Percentiles rank a stretch among this genome's conserved stretches.
phyloP scores from a whole-genome alignment of 2,329 filamentous ascomycete genomes.

The Magnaporthiopsis incrustans region DNA sequence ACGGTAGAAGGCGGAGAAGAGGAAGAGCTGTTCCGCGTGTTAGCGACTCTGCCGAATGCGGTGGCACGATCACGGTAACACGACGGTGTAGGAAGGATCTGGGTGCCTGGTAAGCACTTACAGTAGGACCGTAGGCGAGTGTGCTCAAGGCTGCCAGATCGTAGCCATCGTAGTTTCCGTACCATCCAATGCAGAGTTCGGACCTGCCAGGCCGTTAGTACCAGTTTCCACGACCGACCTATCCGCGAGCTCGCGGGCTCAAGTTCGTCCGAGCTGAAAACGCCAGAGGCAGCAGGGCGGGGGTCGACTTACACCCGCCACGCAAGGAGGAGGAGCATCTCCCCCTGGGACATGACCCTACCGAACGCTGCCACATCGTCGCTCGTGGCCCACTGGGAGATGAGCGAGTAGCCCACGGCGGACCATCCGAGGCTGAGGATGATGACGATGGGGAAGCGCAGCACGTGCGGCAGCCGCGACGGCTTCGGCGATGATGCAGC shows the following conservation, averaged over 20 bases:
- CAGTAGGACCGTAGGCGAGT: conserved; percentile 66
- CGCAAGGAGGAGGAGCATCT: conserved; percentile 45
- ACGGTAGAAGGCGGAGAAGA: conserved; percentile 71
- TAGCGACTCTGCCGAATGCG: not conserved
- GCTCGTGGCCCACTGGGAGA: conserved; percentile 47
- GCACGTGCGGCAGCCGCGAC: conserved; percentile 31
- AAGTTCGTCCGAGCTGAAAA: conserved; percentile 5
- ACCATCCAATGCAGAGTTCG: conserved; percentile 68
- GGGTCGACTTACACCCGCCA: conserved; percentile 47
- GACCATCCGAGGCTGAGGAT: conserved; percentile 54
- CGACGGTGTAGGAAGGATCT: not conserved
- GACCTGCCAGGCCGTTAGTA: conserved; percentile 35
- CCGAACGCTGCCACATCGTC: conserved; percentile 62
- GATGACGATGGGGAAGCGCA: conserved; percentile 46
- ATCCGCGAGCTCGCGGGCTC: conserved; percentile 1
- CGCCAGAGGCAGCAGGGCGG: conserved; percentile 3
- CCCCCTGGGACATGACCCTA: conserved; percentile 48
- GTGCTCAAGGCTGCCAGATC: conserved; percentile 59
- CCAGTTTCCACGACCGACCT: conserved; percentile 7
- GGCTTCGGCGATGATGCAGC: not conserved
- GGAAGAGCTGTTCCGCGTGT: conserved; percentile 49
- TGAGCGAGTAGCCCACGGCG: conserved; percentile 54
- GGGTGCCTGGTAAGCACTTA: conserved; percentile 27
- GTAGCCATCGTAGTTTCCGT: conserved; percentile 63
- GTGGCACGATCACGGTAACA: not conserved